Percentiles rank a stretch among this genome's conserved stretches.
These are phyloP conservation scores for Penicillium sp. DNA, from an alignment of 2,329 filamentous ascomycete genomes.

Conservation along the genomic window DNA sequence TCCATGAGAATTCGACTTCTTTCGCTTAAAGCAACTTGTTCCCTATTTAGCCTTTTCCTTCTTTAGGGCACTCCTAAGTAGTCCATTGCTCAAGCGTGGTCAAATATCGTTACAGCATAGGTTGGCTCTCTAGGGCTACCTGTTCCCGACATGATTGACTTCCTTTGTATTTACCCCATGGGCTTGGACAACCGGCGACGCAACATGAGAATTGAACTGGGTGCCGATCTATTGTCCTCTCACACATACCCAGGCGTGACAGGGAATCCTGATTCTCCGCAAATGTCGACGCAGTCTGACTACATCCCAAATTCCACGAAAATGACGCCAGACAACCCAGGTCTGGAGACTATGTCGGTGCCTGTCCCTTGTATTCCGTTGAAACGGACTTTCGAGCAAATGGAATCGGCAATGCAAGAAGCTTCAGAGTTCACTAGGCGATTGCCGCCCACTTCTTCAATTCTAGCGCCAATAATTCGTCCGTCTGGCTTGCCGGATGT, in stretches of 20 bases:
- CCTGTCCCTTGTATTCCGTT: not conserved
- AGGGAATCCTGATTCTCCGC: not conserved
- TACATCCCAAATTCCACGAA: not conserved
- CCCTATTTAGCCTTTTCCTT: not conserved
- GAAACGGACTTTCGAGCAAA: not conserved
- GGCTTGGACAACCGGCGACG: not conserved
- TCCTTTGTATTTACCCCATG: not conserved
- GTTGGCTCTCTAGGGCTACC: not conserved
- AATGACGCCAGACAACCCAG: not conserved
- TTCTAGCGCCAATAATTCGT: not conserved
- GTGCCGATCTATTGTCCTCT: not conserved
- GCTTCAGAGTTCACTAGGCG: not conserved
- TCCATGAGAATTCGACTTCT: not conserved
- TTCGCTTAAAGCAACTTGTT: no score
- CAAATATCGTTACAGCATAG: not conserved
- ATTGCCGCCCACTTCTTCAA: not conserved
- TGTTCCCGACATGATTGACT: not conserved
- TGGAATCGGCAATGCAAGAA: not conserved
- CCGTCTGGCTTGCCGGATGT: not conserved
- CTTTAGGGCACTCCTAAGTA: not conserved
- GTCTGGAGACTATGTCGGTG: no score
- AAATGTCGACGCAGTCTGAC: not conserved
- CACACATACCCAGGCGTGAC: not conserved
- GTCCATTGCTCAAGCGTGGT: not conserved
- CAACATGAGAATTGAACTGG: not conserved